These are phyloP conservation scores for Yarrowia phangngaensis DNA, from an alignment of 805 yeast genomes.

Conservation along the genomic window DNA sequence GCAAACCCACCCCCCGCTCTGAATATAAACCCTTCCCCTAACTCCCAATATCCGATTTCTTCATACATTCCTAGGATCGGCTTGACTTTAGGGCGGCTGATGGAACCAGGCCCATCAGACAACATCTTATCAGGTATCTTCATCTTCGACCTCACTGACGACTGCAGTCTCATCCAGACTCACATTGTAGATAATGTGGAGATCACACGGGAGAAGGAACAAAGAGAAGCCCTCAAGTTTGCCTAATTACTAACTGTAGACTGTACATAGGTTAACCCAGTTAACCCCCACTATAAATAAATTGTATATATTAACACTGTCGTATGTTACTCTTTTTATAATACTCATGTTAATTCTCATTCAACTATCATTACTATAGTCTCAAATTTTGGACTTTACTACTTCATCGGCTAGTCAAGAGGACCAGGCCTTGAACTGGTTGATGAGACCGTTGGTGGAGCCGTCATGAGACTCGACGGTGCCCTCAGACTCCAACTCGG, in stretches of 20 bases:
- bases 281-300: not conserved
- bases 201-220: conserved; percentile 5
- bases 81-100: not conserved
- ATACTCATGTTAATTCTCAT: not conserved
- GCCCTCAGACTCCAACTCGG: conserved; percentile 66
- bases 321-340: not conserved
- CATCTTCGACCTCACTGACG: conserved; percentile 16
- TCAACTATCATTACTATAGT: not conserved
- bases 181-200: conserved; percentile 26
- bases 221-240: conserved; percentile 1
- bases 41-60: not conserved
- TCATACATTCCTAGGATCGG: conserved; percentile 13
- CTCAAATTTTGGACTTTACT: conserved; percentile 3
- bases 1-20: no score
- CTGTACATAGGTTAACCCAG: not conserved
- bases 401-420: conserved; percentile 21
- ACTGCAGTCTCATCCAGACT: conserved; percentile 17
- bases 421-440: conserved; percentile 88
- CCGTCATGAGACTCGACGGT: conserved; percentile 72
- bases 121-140: conserved; percentile 23
- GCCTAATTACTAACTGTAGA: conserved; percentile 22
- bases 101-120: conserved; percentile 6
- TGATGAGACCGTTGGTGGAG: conserved; percentile 87
- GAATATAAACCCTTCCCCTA: not conserved
- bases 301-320: not conserved